Base-by-base conservation (phyloP, 371 early-diverging fungal species). In the Rhizopus arrhizus region DNA sequence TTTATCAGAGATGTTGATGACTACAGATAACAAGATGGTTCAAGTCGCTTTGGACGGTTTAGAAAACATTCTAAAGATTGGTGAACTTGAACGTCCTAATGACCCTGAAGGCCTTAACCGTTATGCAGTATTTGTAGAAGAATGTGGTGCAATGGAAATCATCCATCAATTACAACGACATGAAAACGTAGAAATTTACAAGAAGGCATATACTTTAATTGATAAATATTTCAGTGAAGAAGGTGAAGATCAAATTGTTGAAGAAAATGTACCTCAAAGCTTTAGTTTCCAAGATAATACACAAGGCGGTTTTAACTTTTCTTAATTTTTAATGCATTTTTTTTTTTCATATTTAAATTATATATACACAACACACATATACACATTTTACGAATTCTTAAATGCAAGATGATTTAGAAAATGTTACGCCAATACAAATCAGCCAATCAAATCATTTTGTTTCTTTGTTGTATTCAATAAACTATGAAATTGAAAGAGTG, bases 191-290 rank as follows among this genome's bases (percentile, higher is more conserved):
- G 97, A 96, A 34, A 96, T 98, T 68, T 97, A 97, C 88, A 89
- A 89, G 75, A 96, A 96, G 84, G 87, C 95, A 1, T 95, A 92
- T 70, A 62, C 67, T 52, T 85, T 97, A 66, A 94, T 98, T 67
- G 96, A 95, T 73, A 93, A 88, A 73, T 97, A 94, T 85, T 97
- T 96, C 80, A 80, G 76, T 50, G 93, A 92, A 31, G 95, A 94
- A 4, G 94, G 92, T 1, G 94, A 90, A 45, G 90, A 86, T 35
- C 43, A 29, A 5, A n/a, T 48, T 22, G 15, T 29, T 29, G 48
- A 48, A n/a, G 48, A 48, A 4, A 48, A 5, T 29, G 48, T 29
- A 8, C 56, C 58, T n/a, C 59, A 66, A 58, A 35, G 54, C 5
- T 62, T 66, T 15, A 61, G 56, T 9, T 66, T 66, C 63, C 66